Percentiles rank a stretch among this genome's conserved stretches.
These are phyloP conservation scores for Thelonectria olida DNA, from an alignment of 2,329 filamentous ascomycete genomes.

Conservation along the genomic window DNA sequence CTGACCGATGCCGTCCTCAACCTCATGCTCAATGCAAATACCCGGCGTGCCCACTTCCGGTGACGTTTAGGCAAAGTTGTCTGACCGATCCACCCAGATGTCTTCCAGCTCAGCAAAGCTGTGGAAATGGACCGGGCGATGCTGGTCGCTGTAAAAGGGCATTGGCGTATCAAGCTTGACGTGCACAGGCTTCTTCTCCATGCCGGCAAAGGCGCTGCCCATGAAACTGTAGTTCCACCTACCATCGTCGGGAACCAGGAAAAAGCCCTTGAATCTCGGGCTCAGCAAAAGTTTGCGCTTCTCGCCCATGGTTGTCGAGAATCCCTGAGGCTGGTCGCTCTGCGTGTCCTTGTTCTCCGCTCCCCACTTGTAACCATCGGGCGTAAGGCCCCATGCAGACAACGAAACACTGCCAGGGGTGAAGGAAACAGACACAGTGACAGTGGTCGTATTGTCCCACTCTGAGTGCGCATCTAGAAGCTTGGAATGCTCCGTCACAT, in stretches of 20 bases:
- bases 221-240: slow-evolving; percentile 99
- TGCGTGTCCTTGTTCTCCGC: slow-evolving; percentile 92
- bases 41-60: not conserved
- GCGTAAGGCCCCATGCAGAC: slow-evolving; percentile 91
- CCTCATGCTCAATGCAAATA: slow-evolving; percentile 12
- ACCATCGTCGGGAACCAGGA: slow-evolving; percentile 89
- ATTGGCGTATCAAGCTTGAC: slow-evolving; percentile 94
- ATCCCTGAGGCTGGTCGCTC: slow-evolving; percentile 93
- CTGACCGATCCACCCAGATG: slow-evolving; percentile 90
- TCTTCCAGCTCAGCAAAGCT: slow-evolving; percentile 98
- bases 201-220: slow-evolving; percentile 84
- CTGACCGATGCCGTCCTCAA: slow-evolving; percentile 10
- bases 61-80: slow-evolving; percentile 83
- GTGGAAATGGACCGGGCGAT: slow-evolving; percentile 94
- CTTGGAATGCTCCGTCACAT: slow-evolving; percentile 93
- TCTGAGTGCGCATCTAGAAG: slow-evolving; percentile 81
- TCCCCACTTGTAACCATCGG: slow-evolving; percentile 95
- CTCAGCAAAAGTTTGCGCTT: slow-evolving; percentile 94
- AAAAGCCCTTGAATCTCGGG: slow-evolving; percentile 94
- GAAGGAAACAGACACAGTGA: slow-evolving; percentile 95
- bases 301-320: slow-evolving; percentile 90
- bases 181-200: slow-evolving; percentile 90
- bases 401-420: slow-evolving; percentile 96
- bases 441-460: slow-evolving; percentile 81
- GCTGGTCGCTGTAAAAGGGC: slow-evolving; percentile 90